These are phyloP conservation scores for Echinochloa phyllopogon DNA, from an alignment of 176 grass and related monocot species.

Conservation along the genomic window DNA sequence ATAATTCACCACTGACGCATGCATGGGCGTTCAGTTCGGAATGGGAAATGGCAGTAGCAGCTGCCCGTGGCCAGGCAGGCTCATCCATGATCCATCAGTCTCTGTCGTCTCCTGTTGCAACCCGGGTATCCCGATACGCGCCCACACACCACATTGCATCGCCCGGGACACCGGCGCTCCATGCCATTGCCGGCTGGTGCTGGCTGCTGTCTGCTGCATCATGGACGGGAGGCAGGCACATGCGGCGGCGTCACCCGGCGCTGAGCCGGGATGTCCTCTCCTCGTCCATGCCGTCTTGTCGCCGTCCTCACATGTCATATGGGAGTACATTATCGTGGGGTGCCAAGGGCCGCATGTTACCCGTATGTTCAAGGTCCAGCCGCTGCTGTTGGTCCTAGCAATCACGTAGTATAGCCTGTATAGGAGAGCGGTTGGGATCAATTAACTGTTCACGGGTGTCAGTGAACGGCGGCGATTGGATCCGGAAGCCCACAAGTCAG, in stretches of 20 bases:
- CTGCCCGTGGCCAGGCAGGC: background rate
- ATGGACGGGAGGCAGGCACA: background rate
- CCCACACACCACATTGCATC: background rate
- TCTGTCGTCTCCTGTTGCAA: background rate
- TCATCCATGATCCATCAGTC: background rate
- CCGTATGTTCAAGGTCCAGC: background rate
- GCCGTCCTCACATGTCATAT: constrained; percentile 18
- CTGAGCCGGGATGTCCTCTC: background rate
- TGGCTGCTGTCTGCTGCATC: background rate
- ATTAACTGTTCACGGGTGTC: background rate
- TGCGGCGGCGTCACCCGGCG: background rate
- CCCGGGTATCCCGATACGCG: constrained; percentile 7
- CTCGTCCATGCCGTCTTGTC: constrained; percentile 26
- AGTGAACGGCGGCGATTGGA: background rate
- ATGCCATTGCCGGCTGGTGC: too few relatives aligned
- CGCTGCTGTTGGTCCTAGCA: background rate
- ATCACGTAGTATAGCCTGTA: background rate
- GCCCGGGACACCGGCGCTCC: background rate
- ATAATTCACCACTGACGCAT: background rate
- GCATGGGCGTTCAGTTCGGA: background rate
- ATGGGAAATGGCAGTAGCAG: background rate
- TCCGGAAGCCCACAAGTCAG: background rate
- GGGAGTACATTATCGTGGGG: background rate
- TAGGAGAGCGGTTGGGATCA: background rate
- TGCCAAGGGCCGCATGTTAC: background rate